Conservation (phyloP, 2,329 filamentous ascomycete genomes). For the Alternaria alternata region DNA sequence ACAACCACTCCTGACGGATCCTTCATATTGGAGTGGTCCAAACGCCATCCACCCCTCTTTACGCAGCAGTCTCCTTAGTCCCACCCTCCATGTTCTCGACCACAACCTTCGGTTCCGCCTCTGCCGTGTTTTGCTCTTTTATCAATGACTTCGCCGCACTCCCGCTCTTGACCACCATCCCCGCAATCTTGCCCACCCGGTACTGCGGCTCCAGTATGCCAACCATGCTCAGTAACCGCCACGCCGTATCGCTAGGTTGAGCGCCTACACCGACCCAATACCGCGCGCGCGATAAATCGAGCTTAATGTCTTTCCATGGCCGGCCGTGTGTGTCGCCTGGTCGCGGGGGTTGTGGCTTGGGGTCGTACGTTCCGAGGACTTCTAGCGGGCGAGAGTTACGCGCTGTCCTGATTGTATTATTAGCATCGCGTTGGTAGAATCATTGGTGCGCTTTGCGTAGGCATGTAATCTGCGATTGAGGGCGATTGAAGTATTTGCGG, state of each 20-base stretch:
- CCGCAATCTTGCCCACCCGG: slow-evolving; percentile 43
- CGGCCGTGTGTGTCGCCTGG: slow-evolving; percentile 62
- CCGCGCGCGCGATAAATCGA: slow-evolving; percentile 80
- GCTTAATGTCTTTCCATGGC: slow-evolving; percentile 88
- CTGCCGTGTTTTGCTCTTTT: not conserved
- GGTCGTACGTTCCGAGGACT: slow-evolving; percentile 77
- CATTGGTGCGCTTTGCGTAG: not conserved
- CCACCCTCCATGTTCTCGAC: slow-evolving; percentile 5
- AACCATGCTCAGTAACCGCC: slow-evolving; percentile 83
- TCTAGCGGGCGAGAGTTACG: slow-evolving; percentile 89
- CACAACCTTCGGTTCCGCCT: not conserved
- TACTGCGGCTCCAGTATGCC: slow-evolving; percentile 51
- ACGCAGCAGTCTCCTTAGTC: not conserved
- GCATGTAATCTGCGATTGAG: not conserved
- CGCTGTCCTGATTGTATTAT: slow-evolving; percentile 69
- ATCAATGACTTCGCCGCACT: slow-evolving; percentile 11
- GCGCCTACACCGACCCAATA: slow-evolving; percentile 98
- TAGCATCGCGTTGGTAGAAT: not conserved
- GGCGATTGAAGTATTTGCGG: not conserved
- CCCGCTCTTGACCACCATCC: slow-evolving; percentile 35
- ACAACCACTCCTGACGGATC: not conserved
- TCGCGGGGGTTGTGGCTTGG: slow-evolving; percentile 63
- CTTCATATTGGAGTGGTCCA: not conserved
- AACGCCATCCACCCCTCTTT: not conserved
- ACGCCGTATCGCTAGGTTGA: slow-evolving; percentile 89